Base-by-base conservation (phyloP, 768 basidiomycete genomes). In the Pilatotrama ljubarskyi region DNA sequence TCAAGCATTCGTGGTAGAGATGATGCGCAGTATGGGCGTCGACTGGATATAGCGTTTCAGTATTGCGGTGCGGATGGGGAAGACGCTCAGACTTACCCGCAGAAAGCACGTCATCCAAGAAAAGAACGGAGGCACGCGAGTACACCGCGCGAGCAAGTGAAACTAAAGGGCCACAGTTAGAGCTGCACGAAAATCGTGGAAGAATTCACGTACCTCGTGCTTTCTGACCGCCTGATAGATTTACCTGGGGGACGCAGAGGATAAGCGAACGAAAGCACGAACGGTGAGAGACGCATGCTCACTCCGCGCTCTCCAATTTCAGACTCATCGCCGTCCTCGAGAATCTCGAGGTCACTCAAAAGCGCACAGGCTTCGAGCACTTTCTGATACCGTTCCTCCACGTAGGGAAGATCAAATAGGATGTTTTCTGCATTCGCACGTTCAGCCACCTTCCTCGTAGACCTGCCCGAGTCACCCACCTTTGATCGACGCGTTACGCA, bases 241-340 rank as follows among this genome's bases (percentile, higher is more conserved):
- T 82, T 15, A 82, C 73, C 76, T 75, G n/a, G n/a, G n/a, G n/a
- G n/a, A n/a, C n/a, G n/a, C n/a, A 50, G 13, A 7, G 6, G 51
- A 41, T 44, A 38, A 5, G 26, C 42, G n/a, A 38, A n/a, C n/a
- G 38, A 29, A 35, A 42, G 25, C 14, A 26, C 18, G 2, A 18
- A 1, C 25, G 10, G 10, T 29, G 52, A 17, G 24, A 18, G 3
- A 14, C 13, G 15, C 15, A 48, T 22, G 63, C 64, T 73, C 68
- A 91, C 91, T 24, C 91, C 91, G 32, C 90, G 86, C 76, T 93
- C 91, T 18, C 91, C 91, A 55, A 93, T 93, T 72, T 94, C 92
- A 0, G 91, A 85, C 64, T 90, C 86, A 64, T 94, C 92, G 0
- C 92, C 91, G 66, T 94, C 92, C 69, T 94, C 93, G 15, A 95